Evolutionary conservation across 208 protist species (phyloP), one percentile per base, ranked within the genome.

Genomic region (Acanthamoeba lenticulata): DNA sequence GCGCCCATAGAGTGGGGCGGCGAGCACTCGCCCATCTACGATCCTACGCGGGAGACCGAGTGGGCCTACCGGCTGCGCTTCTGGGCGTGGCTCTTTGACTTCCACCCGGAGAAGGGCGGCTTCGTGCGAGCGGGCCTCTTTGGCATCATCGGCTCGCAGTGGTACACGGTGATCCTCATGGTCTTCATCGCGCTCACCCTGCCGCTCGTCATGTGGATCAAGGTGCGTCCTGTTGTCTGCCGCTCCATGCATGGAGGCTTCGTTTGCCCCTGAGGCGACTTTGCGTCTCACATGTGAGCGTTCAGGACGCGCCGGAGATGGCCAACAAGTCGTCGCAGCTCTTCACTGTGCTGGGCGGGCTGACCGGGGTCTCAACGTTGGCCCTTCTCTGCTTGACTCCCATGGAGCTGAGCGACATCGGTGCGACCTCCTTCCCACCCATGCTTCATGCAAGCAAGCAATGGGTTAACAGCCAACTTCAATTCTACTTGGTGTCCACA

Each of bases 131-230:
- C 83, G 32, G 83, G 83, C 29, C 40, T 90, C 24, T 90, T 90
- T 29, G 83, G 83, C 15, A 90, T 90, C 32, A 90, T 90, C 45
- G 83, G 83, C 17, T 69, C 52, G 29, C 83, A 90, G 55, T 90
- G 83, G 83, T 90, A 90, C 55, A 90, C 83, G 29, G 34, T 90
- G 27, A 69, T 90, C 29, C 40, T 90, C 9, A 90, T 90, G 83
- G 83, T 29, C 19, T 90, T 90, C 55, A 69, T 90, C 27, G 83
- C 83, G 5, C n/a, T 90, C 36, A 69, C 83, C 0, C 45, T 90
- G 1, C 83, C 83, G 15, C 55, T 60, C 5, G 52, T 90, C 15
- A 69, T 90, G 83, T 90, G 83, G 83, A 90, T 90, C 83, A 90
- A 90, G 83, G 83, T 65, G 44, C 45, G n/a, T n/a, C n/a, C n/a